phyloP scores from a whole-genome alignment of 2,329 filamentous ascomycete genomes.

The Trichoderma aggressivum region DNA sequence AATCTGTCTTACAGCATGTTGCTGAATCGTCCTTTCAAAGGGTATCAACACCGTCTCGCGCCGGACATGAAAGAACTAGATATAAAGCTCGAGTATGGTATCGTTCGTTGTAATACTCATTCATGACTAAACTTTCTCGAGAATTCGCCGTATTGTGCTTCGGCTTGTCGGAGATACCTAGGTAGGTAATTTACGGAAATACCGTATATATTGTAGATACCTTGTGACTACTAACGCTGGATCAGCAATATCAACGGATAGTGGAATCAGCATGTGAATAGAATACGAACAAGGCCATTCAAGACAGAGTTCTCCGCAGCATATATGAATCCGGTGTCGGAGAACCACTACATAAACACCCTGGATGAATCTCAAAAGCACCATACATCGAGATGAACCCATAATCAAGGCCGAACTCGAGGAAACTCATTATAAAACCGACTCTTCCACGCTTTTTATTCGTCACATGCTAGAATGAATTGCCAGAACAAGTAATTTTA shows the following conservation, averaged over 20 bases:
- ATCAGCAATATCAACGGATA: not conserved
- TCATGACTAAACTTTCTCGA: too few species aligned
- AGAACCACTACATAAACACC: not conserved
- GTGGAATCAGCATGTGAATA: not conserved
- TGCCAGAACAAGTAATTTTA: not conserved
- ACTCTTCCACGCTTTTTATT: not conserved
- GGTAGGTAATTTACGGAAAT: not conserved
- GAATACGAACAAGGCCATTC: not conserved
- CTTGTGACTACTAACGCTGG: not conserved
- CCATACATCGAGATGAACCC: not conserved
- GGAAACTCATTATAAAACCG: too few species aligned
- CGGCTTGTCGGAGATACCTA: too few species aligned
- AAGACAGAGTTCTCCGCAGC: not conserved
- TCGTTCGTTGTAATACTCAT: too few species aligned
- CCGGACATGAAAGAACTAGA: not conserved
- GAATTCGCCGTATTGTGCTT: too few species aligned
- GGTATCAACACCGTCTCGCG: not conserved
- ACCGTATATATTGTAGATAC: fast-evolving
- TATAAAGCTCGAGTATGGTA: too few species aligned
- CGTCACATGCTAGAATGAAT: not conserved
- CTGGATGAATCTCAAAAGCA: not conserved
- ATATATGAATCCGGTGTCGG: not conserved
- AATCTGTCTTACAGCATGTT: not conserved
- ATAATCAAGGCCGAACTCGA: not conserved
- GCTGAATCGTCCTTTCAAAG: not conserved